phyloP scores from a whole-genome alignment of 805 yeast species.

The Candida nemodendra region DNA sequence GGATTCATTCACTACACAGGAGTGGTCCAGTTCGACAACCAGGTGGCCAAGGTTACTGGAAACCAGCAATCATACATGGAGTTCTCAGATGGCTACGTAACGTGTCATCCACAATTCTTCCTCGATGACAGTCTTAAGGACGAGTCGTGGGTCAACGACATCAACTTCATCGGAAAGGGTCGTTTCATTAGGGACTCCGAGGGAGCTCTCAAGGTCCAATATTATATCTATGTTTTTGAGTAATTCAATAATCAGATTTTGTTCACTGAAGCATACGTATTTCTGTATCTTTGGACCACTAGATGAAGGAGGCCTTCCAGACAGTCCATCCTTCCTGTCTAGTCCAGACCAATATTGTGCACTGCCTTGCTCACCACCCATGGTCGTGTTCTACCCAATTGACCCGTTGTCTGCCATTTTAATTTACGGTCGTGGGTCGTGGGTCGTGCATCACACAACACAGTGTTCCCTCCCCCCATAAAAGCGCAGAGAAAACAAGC shows the following conservation, averaged over 20 bases:
- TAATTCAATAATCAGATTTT: too few species aligned
- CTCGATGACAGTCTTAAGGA: conserved; percentile 42
- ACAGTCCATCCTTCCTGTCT: too few species aligned
- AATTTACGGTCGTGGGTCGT: neutral
- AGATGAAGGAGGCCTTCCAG: too few species aligned
- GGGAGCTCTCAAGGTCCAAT: conserved; percentile 52
- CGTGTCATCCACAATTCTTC: conserved; percentile 44
- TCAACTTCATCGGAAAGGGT: conserved; percentile 57
- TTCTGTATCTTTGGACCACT: too few species aligned
- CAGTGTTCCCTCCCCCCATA: neutral
- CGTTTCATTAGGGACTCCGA: conserved; percentile 49
- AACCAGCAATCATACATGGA: conserved; percentile 32
- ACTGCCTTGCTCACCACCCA: too few species aligned
- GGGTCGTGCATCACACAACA: conserved; percentile 1
- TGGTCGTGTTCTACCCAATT: too few species aligned
- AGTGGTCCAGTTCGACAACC: conserved; percentile 39
- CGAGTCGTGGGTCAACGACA: conserved; percentile 50
- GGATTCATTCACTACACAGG: conserved; percentile 52
- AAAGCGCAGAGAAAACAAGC: too few species aligned
- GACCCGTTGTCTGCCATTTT: too few species aligned
- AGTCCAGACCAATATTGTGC: too few species aligned
- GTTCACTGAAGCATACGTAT: too few species aligned
- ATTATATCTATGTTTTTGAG: conserved; percentile 43
- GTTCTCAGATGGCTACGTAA: conserved; percentile 48
- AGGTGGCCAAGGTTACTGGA: conserved; percentile 36